A percentile compares a stretch with the other conserved stretches of the same genome.
Conservation (phyloP, 2,329 filamentous ascomycete genomes). For the Pseudomassariella vexata region DNA sequence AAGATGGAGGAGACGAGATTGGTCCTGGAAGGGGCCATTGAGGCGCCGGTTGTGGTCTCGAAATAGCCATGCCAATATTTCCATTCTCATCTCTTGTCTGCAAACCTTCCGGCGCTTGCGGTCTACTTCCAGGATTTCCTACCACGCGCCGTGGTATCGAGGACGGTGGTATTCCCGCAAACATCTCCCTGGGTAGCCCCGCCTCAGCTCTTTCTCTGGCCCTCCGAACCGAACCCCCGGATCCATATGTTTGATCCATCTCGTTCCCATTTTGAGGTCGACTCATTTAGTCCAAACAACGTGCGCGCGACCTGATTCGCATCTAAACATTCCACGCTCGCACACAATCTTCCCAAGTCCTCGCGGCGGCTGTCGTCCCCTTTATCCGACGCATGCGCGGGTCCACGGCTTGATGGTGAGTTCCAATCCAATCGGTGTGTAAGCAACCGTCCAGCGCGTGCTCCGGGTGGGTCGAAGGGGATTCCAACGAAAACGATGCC, state of each 20-base stretch:
- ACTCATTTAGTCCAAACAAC: slow-evolving; percentile 42
- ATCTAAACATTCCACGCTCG: slow-evolving; percentile 14
- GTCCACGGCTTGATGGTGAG: too few species aligned
- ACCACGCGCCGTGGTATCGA: slow-evolving; percentile 18
- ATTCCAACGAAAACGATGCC: too few species aligned
- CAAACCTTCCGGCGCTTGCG: slow-evolving; percentile 25
- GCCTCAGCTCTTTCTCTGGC: slow-evolving; percentile 48
- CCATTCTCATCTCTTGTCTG: slow-evolving; percentile 33
- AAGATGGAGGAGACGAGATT: slow-evolving; percentile 14
- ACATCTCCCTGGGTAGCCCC: slow-evolving; percentile 27
- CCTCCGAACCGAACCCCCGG: slow-evolving; percentile 45
- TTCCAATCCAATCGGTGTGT: too few species aligned
- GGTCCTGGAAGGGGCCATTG: slow-evolving; percentile 33
- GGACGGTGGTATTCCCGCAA: slow-evolving; percentile 20
- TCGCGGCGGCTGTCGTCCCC: slow-evolving; percentile 9
- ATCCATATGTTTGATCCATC: slow-evolving; percentile 39
- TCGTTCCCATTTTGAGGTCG: slow-evolving; percentile 47
- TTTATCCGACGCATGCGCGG: slow-evolving; percentile 17
- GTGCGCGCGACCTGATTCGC: slow-evolving; percentile 17
- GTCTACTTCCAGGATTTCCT: slow-evolving; percentile 7
- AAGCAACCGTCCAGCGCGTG: too few species aligned
- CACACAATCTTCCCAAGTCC: slow-evolving; percentile 11
- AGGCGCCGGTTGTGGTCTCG: slow-evolving; percentile 32
- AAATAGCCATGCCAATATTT: slow-evolving; percentile 41
- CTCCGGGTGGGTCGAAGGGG: too few species aligned